Evolutionary conservation across 306 rosid genomes (phyloP).

Genomic region (Cucurbita moschata): DNA sequence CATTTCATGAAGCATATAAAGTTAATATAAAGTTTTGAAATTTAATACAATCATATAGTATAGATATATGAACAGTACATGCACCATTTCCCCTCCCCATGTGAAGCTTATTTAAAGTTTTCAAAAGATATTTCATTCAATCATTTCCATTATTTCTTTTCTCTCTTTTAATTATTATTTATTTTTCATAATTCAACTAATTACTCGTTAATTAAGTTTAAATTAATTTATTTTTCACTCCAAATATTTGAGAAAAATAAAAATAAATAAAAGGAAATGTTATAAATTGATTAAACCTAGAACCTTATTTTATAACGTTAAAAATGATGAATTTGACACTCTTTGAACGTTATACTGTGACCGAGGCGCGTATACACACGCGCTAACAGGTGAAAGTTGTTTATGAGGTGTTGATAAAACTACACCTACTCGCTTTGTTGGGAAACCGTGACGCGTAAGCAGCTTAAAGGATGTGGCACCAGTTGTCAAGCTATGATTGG

Average conservation of each 20-base stretch:
- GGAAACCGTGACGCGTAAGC: neutral
- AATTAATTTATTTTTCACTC: too few species aligned
- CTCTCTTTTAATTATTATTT: neutral
- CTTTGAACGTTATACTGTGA: neutral
- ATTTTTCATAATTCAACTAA: neutral
- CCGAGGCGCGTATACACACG: neutral
- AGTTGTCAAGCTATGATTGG: neutral
- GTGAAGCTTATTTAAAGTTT: conserved; percentile 4
- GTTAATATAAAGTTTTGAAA: neutral
- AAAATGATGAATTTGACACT: neutral
- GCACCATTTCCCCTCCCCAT: conserved; percentile 2
- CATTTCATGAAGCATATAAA: neutral
- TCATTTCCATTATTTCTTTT: neutral
- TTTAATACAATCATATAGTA: neutral
- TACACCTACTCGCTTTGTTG: too few species aligned
- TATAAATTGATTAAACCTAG: too few species aligned
- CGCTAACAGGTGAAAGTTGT: neutral
- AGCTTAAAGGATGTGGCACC: neutral
- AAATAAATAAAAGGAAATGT: too few species aligned
- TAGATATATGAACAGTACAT: neutral
- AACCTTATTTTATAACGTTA: neutral
- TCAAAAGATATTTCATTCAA: neutral
- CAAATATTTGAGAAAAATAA: too few species aligned
- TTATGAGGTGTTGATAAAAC: too few species aligned
- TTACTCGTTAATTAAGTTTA: neutral